A percentile compares a stretch with the other conserved stretches of the same genome.
These are phyloP conservation scores for Petunia secreta DNA, from an alignment of 257 asterid species.

Conservation along the genomic window DNA sequence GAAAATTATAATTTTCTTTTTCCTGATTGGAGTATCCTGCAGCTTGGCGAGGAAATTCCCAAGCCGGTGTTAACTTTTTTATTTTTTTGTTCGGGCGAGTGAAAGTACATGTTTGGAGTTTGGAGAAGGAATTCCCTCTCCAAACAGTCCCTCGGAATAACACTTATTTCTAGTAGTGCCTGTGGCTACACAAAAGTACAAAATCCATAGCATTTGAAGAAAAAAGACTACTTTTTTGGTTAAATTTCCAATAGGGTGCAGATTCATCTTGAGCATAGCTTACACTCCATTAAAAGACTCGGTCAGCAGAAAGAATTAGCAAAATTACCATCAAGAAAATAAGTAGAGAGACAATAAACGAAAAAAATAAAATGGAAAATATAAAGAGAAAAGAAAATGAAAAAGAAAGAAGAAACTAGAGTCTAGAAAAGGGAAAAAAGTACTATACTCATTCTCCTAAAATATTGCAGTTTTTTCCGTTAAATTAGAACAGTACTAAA, in stretches of 20 bases:
- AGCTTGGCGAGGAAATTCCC: too few species aligned
- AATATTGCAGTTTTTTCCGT: conserved; percentile 1
- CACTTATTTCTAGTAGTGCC: too few species aligned
- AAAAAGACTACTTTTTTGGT: background rate
- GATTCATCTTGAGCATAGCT: too few species aligned
- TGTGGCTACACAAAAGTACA: too few species aligned
- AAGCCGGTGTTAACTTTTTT: too few species aligned
- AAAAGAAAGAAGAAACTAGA: background rate
- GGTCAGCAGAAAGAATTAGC: background rate
- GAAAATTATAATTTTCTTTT: too few species aligned
- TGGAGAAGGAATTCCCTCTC: too few species aligned
- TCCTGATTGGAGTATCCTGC: too few species aligned
- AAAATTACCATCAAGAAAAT: background rate
- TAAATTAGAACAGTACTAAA: conserved; percentile 23
- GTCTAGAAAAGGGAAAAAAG: background rate
- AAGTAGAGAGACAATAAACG: background rate
- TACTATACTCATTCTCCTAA: background rate
- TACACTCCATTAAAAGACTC: background rate
- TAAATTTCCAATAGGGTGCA: background rate
- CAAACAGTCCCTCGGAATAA: too few species aligned
- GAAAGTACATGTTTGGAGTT: too few species aligned
- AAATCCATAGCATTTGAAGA: background rate
- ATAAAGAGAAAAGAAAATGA: background rate
- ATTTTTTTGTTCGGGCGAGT: too few species aligned
- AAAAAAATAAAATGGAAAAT: background rate